Evolutionary conservation across 495 filamentous ascomycete species (phyloP).

Genomic region (Copromyces sp.): DNA sequence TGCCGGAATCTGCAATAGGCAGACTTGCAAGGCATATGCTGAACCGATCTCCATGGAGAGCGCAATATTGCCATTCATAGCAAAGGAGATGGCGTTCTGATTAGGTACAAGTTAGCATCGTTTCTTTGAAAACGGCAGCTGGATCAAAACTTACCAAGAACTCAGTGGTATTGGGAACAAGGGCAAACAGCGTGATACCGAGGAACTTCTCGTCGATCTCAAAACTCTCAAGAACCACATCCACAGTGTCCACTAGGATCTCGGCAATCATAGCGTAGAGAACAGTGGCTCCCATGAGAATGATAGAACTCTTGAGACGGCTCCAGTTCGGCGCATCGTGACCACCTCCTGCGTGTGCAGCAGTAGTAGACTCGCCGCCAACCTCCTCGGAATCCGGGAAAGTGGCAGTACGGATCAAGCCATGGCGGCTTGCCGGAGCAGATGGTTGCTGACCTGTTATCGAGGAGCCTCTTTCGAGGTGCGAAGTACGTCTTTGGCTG

Average conservation of each 20-base stretch:
- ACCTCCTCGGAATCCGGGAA: slow-evolving; percentile 34
- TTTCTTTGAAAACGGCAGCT: not conserved
- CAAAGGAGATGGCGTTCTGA: slow-evolving; percentile 97
- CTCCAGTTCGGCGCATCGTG: slow-evolving; percentile 99
- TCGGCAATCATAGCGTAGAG: slow-evolving; percentile 95
- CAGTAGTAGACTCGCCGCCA: slow-evolving; percentile 17
- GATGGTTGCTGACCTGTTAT: slow-evolving; percentile 11
- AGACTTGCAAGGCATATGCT: slow-evolving; percentile 94
- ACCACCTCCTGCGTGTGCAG: slow-evolving; percentile 39
- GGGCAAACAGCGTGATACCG: slow-evolving; percentile 90
- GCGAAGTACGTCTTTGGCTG: slow-evolving; percentile 14
- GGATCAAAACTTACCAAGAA: slow-evolving; percentile 60
- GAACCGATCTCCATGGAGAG: slow-evolving; percentile 98
- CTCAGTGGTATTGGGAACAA: slow-evolving; percentile 97
- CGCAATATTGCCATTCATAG: slow-evolving; percentile 99
- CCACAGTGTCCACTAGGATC: slow-evolving; percentile 92
- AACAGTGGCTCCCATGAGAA: slow-evolving; percentile 81
- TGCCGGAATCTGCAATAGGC: slow-evolving; percentile 90
- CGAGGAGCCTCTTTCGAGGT: slow-evolving; percentile 7
- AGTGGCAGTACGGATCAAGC: slow-evolving; percentile 27
- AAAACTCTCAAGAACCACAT: slow-evolving; percentile 80
- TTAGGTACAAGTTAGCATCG: slow-evolving; percentile 23
- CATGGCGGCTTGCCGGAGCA: slow-evolving; percentile 13
- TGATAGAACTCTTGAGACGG: slow-evolving; percentile 75
- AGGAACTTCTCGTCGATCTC: slow-evolving; percentile 97